Evolutionary conservation across 306 rosid species (phyloP), one percentile per base, ranked within the genome.

Genomic region (Vachellia collinsii): DNA sequence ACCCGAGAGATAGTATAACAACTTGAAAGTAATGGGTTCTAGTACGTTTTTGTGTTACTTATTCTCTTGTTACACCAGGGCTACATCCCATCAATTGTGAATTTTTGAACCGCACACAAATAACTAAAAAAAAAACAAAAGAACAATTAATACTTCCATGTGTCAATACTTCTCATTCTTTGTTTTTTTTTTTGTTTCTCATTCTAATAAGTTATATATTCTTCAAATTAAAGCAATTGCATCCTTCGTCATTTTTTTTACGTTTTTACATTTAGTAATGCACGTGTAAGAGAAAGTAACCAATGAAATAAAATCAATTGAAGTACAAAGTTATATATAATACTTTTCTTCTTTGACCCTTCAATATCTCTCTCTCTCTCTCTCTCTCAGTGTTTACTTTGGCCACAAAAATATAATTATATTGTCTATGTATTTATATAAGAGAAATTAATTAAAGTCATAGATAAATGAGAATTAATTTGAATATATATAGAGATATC

Each of bases 251-350:
- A 8, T 38, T 3, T 19, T 66, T 66, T 34, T 48, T 3, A 51
- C 59, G 1, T 29, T 29, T 29, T 29, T 29, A 51, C 3, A 50
- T 48, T 12, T 48, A 48, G 19, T 53, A n/a, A 19, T 42, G 11
- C 44, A 11, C n/a, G 42, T 5, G 53, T 50, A 75, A 44, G 42
- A 23, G 59, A 82, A 82, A 22, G 64, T 46, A 69, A 47, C 10
- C 47, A 39, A 53, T 50, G 51, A 46, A 17, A 62, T 20, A 69
- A 68, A 6, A 61, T 37, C 29, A 34, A 50, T 22, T 6, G 2
- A n/a, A 50, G 13, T 7, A 16, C 47, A 72, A 77, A 59, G 47
- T 20, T 38, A 59, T 12, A 61, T 29, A 29, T 29, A 29, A 23
- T 77, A 71, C 37, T 71, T 53, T 34, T 51, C 69, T 51, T 72